Evolutionary conservation across 179 eudicot genomes (phyloP), one percentile per base, ranked within the genome.

Genomic region (Corrigiola litoralis): DNA sequence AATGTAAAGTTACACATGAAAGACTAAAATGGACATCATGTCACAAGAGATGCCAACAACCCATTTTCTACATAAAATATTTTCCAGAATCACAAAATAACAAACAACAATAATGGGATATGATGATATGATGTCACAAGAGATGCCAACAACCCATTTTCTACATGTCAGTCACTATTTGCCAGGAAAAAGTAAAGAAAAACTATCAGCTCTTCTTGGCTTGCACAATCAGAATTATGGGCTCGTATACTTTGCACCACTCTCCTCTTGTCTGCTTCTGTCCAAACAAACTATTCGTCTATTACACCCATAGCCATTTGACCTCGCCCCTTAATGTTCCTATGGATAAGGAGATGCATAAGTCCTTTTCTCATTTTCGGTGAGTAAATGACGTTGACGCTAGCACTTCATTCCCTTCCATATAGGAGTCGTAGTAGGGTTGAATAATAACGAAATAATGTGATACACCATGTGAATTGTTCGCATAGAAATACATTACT

Each of bases 351-450:
- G 32, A 45, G 45, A 28, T 33, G 1, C 44, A 10, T n/a, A 40
- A 63, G 73, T 52, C 73, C 1, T 61, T 69, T 41, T 62, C 73
- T 13, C 16, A 41, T 41, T 52, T 61, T 61, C 54, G 67, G 73
- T 69, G 61, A 25, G 8, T 50, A 9, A 51, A 38, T 65, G 16
- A 5, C 21, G 24, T n/a, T n/a, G n/a, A n/a, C n/a, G n/a, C n/a
- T n/a, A n/a, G n/a, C n/a, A n/a, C n/a, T n/a, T n/a, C n/a, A n/a
- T n/a, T n/a, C n/a, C n/a, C n/a, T 36, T 65, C 21, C 16, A 27
- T 48, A 18, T 28, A 12, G 36, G 55, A 31, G 20, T 37, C 24
- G 28, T 41, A 52, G 11, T 38, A 1, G 13, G 13, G 13, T 38
- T 38, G 1, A 9, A 6, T 37, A 6, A n/a, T 1, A 38, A 1